Conservation (phyloP, 1,139 yeast species). For the Scheffersomyces lignicola region DNA sequence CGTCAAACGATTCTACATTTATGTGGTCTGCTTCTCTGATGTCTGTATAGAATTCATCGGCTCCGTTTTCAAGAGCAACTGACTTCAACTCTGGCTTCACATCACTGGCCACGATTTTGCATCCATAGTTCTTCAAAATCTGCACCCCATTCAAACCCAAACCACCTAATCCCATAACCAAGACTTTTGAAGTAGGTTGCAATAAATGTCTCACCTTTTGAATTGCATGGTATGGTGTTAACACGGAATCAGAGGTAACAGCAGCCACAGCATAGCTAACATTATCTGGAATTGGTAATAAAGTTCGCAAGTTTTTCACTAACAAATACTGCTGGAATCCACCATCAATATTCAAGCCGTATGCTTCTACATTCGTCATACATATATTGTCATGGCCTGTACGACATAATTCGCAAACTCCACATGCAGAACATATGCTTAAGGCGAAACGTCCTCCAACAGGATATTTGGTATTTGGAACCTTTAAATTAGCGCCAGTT, state of each 20-base stretch:
- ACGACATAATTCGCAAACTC: slow-evolving; percentile 43
- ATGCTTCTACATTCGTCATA: slow-evolving; percentile 21
- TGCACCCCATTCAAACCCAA: slow-evolving; percentile 52
- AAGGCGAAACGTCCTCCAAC: slow-evolving; percentile 40
- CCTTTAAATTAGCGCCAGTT: slow-evolving; percentile 35
- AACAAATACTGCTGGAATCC: slow-evolving; percentile 51
- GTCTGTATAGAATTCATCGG: slow-evolving; percentile 42
- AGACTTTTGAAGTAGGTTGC: slow-evolving; percentile 38
- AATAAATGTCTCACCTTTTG: slow-evolving; percentile 34
- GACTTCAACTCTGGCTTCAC: slow-evolving; percentile 29
- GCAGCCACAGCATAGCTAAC: slow-evolving; percentile 50
- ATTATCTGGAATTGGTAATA: slow-evolving; percentile 48
- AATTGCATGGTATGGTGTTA: slow-evolving; percentile 54
- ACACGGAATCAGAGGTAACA: slow-evolving; percentile 48
- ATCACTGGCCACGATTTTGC: slow-evolving; percentile 42
- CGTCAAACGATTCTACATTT: slow-evolving; percentile 33
- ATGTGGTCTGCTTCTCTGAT: slow-evolving; percentile 25
- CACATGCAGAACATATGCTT: slow-evolving; percentile 42
- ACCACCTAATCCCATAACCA: slow-evolving; percentile 52
- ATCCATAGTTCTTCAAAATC: slow-evolving; percentile 41
- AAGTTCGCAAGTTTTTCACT: slow-evolving; percentile 33
- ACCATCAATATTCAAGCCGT: slow-evolving; percentile 48
- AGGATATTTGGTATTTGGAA: slow-evolving; percentile 23
- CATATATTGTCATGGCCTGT: slow-evolving; percentile 46
- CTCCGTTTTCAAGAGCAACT: slow-evolving; percentile 39